These are phyloP conservation scores for Boletus rufocinnamomeus DNA, from an alignment of 768 basidiomycete species.

Conservation along the genomic window DNA sequence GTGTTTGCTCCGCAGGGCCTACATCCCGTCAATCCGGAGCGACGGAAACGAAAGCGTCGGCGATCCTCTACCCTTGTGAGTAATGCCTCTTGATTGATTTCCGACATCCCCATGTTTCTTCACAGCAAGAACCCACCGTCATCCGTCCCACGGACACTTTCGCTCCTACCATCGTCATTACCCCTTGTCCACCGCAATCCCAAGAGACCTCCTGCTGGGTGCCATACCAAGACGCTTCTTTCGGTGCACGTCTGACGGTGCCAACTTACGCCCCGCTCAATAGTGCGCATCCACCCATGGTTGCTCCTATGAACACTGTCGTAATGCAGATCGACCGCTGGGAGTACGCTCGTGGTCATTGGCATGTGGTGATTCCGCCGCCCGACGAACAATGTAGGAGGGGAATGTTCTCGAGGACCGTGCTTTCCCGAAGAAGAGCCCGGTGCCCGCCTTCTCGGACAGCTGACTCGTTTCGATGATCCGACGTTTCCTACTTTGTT, in stretches of 20 bases:
- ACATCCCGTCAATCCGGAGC: conserved; percentile 1
- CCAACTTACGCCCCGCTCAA: conserved; percentile 51
- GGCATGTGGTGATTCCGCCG: conserved; percentile 50
- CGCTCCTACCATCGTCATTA: conserved; percentile 54
- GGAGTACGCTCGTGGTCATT: conserved; percentile 55
- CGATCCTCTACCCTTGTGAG: conserved; percentile 16
- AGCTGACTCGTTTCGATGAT: conserved; percentile 3
- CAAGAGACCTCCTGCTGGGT: conserved; percentile 46
- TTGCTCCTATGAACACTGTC: conserved; percentile 20
- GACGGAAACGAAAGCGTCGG: conserved; percentile 15
- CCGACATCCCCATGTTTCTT: neutral
- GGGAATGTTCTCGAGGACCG: conserved; percentile 44
- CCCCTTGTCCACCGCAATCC: conserved; percentile 43
- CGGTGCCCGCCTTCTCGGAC: neutral
- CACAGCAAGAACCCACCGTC: conserved; percentile 29
- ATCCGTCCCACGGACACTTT: conserved; percentile 38
- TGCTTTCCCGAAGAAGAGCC: neutral
- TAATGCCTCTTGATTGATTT: neutral
- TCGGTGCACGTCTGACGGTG: conserved; percentile 51
- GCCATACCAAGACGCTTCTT: conserved; percentile 57
- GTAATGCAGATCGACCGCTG: conserved; percentile 40
- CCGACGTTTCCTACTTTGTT: neutral
- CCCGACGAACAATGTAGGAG: conserved; percentile 47
- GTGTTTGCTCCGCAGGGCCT: neutral
- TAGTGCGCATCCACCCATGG: conserved; percentile 47